Evolutionary conservation across 1,284 basidiomycete genomes (phyloP).

Genomic region (Malassezia pachydermatis): DNA sequence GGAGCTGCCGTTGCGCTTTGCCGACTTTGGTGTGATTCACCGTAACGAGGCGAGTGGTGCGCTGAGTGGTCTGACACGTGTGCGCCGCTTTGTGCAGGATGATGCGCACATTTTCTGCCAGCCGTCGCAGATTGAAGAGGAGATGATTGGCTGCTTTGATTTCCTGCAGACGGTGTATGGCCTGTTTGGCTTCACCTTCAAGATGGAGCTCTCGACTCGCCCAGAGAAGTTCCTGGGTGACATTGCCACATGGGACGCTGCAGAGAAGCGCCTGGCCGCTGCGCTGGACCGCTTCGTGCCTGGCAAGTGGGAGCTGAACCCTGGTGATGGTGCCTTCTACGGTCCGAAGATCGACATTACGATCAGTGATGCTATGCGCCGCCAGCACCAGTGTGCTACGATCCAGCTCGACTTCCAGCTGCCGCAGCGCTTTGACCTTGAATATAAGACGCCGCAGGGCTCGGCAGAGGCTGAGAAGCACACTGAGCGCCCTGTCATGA

Average conservation of each 20-base stretch:
- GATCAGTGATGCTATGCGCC: slow-evolving; percentile 81
- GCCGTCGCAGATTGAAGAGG: slow-evolving; percentile 77
- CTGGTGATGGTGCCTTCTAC: slow-evolving; percentile 77
- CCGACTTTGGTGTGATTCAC: slow-evolving; percentile 96
- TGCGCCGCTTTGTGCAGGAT: slow-evolving; percentile 91
- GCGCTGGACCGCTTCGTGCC: slow-evolving; percentile 79
- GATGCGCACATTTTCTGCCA: slow-evolving; percentile 97
- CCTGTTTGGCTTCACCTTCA: slow-evolving; percentile 94
- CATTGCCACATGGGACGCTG: slow-evolving; percentile 77
- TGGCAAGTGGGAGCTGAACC: slow-evolving; percentile 85
- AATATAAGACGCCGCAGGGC: slow-evolving; percentile 60
- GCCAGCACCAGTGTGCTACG: slow-evolving; percentile 88
- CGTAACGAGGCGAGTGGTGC: slow-evolving; percentile 94
- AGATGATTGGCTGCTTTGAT: slow-evolving; percentile 78
- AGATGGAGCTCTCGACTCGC: slow-evolving; percentile 85
- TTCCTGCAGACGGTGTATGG: slow-evolving; percentile 85
- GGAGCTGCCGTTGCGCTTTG: slow-evolving; percentile 91
- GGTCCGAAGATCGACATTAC: slow-evolving; percentile 82
- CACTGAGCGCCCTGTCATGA: slow-evolving; percentile 81
- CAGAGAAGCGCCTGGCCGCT: slow-evolving; percentile 77
- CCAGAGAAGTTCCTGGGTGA: slow-evolving; percentile 89
- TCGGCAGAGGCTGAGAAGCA: slow-evolving; percentile 49
- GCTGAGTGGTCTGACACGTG: slow-evolving; percentile 82
- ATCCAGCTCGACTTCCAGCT: slow-evolving; percentile 99
- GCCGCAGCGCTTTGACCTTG: slow-evolving; percentile 92